These are phyloP conservation scores for Phytophthora sp. DNA, from an alignment of 352 stramenopile species.

Conservation along the genomic window DNA sequence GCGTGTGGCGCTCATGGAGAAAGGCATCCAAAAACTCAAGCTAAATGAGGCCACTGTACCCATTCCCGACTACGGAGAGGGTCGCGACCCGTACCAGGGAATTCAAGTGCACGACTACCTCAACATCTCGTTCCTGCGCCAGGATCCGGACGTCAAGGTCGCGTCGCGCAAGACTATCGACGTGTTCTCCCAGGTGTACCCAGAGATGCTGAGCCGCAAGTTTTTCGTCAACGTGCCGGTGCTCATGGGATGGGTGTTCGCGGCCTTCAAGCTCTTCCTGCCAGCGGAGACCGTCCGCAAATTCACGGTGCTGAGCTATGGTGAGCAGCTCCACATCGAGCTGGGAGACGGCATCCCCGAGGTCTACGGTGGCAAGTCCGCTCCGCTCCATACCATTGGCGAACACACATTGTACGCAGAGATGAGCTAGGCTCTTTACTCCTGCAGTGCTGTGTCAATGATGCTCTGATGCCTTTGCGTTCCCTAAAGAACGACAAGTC, in stretches of 20 bases:
- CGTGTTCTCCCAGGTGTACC: conserved; percentile 38
- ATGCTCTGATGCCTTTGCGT: no score
- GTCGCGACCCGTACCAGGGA: conserved; percentile 34
- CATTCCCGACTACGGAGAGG: conserved; percentile 36
- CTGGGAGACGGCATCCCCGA: conserved; percentile 28
- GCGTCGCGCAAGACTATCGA: conserved; percentile 37
- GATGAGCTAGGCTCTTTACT: conserved; percentile 10
- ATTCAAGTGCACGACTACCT: conserved; percentile 41
- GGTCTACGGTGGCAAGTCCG: conserved; percentile 33
- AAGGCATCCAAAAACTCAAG: conserved; percentile 38
- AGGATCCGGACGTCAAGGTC: conserved; percentile 36
- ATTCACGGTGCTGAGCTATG: conserved; percentile 38
- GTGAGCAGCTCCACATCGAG: conserved; percentile 33
- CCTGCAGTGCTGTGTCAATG: no score
- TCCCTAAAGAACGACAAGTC: no score
- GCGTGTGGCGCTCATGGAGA: conserved; percentile 40
- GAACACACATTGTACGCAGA: conserved; percentile 32
- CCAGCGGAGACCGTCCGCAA: conserved; percentile 31
- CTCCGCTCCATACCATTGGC: conserved; percentile 26
- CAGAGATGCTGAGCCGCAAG: conserved; percentile 40
- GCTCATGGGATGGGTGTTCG: conserved; percentile 38
- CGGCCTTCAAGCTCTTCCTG: conserved; percentile 36
- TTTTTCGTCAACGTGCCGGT: conserved; percentile 39
- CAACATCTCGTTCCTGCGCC: conserved; percentile 37
- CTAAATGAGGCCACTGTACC: conserved; percentile 29